A percentile compares a stretch with the other conserved stretches of the same genome.
Conservation (phyloP, 1,284 basidiomycete genomes). For the Rhodotorula sp. region DNA sequence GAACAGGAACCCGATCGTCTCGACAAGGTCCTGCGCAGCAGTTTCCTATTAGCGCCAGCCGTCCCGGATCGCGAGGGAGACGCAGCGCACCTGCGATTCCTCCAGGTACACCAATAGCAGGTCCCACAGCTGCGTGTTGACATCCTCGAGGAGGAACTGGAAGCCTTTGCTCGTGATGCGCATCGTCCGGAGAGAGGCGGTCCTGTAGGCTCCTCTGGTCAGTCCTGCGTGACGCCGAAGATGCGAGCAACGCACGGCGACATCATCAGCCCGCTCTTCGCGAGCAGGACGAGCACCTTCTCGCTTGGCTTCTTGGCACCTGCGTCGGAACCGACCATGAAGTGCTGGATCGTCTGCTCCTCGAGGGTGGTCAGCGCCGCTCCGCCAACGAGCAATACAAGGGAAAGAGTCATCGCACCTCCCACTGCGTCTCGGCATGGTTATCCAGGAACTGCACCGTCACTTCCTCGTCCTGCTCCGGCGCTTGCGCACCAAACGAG, state of each 20-base stretch:
- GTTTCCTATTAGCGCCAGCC: not conserved
- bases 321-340: constrained; percentile 82
- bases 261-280: constrained; percentile 32
- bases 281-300: constrained; percentile 29
- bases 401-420: constrained; percentile 50
- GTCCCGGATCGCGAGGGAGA: not conserved
- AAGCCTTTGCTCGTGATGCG: constrained; percentile 95
- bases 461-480: constrained; percentile 54
- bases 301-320: constrained; percentile 37
- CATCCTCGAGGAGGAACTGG: constrained; percentile 92
- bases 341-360: constrained; percentile 81
- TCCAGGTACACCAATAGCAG: constrained; percentile 85
- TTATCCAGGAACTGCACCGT: constrained; percentile 57
- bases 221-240: not conserved
- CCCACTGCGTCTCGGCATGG: constrained; percentile 91
- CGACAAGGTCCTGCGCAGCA: constrained; percentile 69
- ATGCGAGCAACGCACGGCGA: constrained; percentile 16
- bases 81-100: constrained; percentile 68
- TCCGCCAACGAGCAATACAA: too few relatives aligned
- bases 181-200: constrained; percentile 50
- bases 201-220: constrained; percentile 62
- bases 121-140: constrained; percentile 98
- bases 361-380: not conserved
- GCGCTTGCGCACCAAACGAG: constrained; percentile 85
- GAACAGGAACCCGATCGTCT: constrained; percentile 91